Evolutionary conservation across 441 rosid genomes (phyloP), one percentile per base, ranked within the genome.

Genomic region (Pelargonium cotyledonis): DNA sequence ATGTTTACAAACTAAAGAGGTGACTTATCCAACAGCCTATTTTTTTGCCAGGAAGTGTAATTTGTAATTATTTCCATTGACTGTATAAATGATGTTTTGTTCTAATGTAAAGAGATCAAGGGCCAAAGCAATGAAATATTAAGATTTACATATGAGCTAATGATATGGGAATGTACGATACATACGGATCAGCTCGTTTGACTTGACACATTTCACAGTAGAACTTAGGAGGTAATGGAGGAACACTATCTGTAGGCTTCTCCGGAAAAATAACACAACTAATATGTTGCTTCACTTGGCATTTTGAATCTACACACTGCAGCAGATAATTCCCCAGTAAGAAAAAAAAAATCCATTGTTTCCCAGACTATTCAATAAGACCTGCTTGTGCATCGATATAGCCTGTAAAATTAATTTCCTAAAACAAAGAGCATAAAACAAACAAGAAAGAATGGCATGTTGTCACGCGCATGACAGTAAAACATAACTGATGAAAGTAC

Each of bases 131-230:
- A 8, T 19, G 63, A 58, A 19, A 58, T 58, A 21, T 53, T 53
- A 16, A 6, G 18, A 53, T 53, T 53, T 58, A 58, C 3, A 58
- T 19, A 14, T 46, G 63, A 58, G 14, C 23, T 58, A 58, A 29
- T 58, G 35, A 58, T 31, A 58, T 58, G 15, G 64, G 18, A 58
- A 65, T 15, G 8, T 10, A 72, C 43, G 61, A 62, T 47, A 72
- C 79, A 38, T 76, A 76, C 79, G 79, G 79, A 72, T 76, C 79
- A 11, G 79, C 79, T 63, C 73, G 70, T 65, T 43, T 68, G 53
- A 72, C 46, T 66, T 76, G 73, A 65, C 79, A 76, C 31, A 72
- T 68, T 68, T 76, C 73, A 12, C 79, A 76, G 58, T 44, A 62
- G 65, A 57, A 76, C 46, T 4, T 64, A 74, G 75, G 29, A 19